A percentile compares a stretch with the other conserved stretches of the same genome.
phyloP scores from a whole-genome alignment of 1,284 basidiomycete species.

The Singerocomus rubriflavus region DNA sequence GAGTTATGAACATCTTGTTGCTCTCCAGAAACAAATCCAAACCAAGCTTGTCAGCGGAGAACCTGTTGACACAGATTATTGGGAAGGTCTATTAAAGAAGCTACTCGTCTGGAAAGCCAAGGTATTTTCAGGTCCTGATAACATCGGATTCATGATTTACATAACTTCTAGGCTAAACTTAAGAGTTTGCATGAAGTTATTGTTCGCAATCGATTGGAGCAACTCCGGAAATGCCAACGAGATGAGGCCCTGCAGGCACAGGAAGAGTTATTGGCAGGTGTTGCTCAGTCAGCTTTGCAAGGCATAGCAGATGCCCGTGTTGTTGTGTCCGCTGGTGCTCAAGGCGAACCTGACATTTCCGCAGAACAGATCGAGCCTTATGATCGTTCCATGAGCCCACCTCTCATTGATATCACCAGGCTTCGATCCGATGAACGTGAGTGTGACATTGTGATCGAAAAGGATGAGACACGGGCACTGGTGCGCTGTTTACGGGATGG shows the following conservation, averaged over 20 bases:
- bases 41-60: constrained; percentile 88
- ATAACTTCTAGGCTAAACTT: constrained; percentile 70
- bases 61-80: constrained; percentile 96
- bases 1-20: constrained; percentile 78
- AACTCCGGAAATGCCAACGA: constrained; percentile 91
- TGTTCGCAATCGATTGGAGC: constrained; percentile 91
- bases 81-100: constrained; percentile 91
- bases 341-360: constrained; percentile 42
- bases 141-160: constrained; percentile 7
- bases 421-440: constrained; percentile 76
- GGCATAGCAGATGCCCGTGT: constrained; percentile 38
- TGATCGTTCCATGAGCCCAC: constrained; percentile 80
- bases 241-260: constrained; percentile 93
- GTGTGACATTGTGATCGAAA: constrained; percentile 70
- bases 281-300: constrained; percentile 54
- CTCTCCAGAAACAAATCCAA: constrained; percentile 84
- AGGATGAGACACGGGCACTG: constrained; percentile 62
- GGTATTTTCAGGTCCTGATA: constrained; percentile 38
- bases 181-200: constrained; percentile 94
- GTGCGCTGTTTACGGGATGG: constrained; percentile 44
- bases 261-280: constrained; percentile 84
- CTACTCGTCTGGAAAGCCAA: constrained; percentile 99
- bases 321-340: constrained; percentile 32
- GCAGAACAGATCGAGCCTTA: constrained; percentile 73
- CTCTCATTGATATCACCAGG: constrained; percentile 64